Evolutionary conservation across 1,284 basidiomycete species (phyloP).

Genomic region (Heterobasidion irregulare): DNA sequence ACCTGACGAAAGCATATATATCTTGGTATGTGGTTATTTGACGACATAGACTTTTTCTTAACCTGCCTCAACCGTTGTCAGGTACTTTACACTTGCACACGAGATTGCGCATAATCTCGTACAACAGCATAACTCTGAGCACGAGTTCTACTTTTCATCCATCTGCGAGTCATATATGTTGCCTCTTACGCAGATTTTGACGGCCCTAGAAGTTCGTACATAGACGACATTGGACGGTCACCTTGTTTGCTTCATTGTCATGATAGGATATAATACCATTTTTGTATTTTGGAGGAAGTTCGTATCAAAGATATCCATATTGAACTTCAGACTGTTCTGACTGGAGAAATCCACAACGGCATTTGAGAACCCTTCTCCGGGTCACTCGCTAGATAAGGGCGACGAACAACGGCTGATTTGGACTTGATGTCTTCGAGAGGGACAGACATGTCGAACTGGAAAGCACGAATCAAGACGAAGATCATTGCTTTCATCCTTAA

Average conservation of each 20-base stretch:
- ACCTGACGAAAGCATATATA: conserved; percentile 63
- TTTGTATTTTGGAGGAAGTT: not conserved
- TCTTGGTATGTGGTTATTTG: conserved; percentile 46
- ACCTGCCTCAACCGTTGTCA: conserved; percentile 14
- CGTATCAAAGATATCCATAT: not conserved
- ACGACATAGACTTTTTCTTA: no score
- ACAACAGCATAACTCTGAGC: conserved; percentile 72
- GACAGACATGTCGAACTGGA: conserved; percentile 26
- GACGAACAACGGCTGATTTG: conserved; percentile 13
- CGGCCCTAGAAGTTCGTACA: not conserved
- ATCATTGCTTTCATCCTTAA: conserved; percentile 23
- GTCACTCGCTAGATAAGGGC: conserved; percentile 14
- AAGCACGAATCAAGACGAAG: conserved; percentile 22
- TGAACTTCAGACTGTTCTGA: not conserved
- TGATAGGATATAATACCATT: not conserved
- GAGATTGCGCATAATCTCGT: conserved; percentile 86
- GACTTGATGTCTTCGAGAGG: conserved; percentile 16
- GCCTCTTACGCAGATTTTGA: conserved; percentile 6
- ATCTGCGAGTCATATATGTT: conserved; percentile 66
- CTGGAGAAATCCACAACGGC: conserved; percentile 10
- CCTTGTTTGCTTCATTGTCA: no score
- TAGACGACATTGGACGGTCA: not conserved
- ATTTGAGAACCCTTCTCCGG: conserved; percentile 12
- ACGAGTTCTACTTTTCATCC: conserved; percentile 91
- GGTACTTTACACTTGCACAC: conserved; percentile 90